phyloP scores from a whole-genome alignment of 225 moss, liverwort and hornwort species.

The Thuidium tamariscinum region DNA sequence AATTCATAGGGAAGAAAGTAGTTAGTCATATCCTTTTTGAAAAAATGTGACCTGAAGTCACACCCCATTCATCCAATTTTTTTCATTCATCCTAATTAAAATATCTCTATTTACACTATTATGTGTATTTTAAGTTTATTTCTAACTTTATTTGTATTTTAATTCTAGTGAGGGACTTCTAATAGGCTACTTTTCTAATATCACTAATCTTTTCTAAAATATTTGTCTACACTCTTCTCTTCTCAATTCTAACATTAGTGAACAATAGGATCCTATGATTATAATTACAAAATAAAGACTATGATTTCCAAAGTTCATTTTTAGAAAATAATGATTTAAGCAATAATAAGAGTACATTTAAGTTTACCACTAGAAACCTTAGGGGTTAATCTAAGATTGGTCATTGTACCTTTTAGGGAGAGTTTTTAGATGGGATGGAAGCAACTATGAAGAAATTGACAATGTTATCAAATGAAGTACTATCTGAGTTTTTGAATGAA shows the following conservation, averaged over 20 bases:
- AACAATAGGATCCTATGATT: neutral
- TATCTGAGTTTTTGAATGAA: neutral
- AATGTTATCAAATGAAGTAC: neutral
- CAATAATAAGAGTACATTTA: neutral
- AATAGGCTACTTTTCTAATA: too few relatives aligned
- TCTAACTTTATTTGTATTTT: too few relatives aligned
- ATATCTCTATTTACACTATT: too few relatives aligned
- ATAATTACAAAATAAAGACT: neutral
- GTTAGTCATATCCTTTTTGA: too few relatives aligned
- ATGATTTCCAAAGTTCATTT: neutral
- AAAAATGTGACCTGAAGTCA: too few relatives aligned
- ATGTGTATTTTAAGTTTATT: too few relatives aligned
- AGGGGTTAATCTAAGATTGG: neutral
- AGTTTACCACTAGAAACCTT: neutral
- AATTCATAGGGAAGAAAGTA: too few relatives aligned
- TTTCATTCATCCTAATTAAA: too few relatives aligned
- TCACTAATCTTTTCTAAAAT: too few relatives aligned
- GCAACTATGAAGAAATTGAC: neutral
- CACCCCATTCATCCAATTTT: too few relatives aligned
- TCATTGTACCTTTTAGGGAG: neutral
- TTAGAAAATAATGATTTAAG: neutral
- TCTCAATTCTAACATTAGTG: neutral
- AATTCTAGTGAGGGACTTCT: too few relatives aligned
- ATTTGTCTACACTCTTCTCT: fast-evolving
- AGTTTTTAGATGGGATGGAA: neutral